Evolutionary conservation across 306 rosid genomes (phyloP), one percentile per base, ranked within the genome.

Genomic region (Myrica gale): DNA sequence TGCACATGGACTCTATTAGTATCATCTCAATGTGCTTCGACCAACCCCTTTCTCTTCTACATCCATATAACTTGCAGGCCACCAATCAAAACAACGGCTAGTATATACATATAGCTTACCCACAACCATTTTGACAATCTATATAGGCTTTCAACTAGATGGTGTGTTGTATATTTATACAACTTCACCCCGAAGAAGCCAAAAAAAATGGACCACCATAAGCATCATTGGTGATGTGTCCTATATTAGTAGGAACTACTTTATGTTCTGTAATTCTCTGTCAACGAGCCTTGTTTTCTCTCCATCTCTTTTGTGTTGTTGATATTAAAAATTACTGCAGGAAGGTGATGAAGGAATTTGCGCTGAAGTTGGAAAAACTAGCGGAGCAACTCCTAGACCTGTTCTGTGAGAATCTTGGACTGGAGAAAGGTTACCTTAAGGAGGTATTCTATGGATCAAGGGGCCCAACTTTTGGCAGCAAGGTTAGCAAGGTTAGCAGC

Each of bases 391-490:
- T 93, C 5, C 77, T 93, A 54, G 98, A 88, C 86, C 77, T 91
- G 82, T 48, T 93, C 32, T 93, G 98, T 70, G 98, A 93, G 82
- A 93, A n/a, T n/a, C n/a, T n/a, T n/a, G n/a, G n/a, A n/a, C n/a
- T n/a, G n/a, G n/a, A n/a, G n/a, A n/a, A n/a, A n/a, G n/a, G n/a
- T n/a, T n/a, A n/a, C n/a, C n/a, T n/a, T n/a, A n/a, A n/a, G n/a
- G n/a, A n/a, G n/a, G n/a, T n/a, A n/a, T n/a, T n/a, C n/a, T n/a
- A n/a, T n/a, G n/a, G n/a, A n/a, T n/a, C n/a, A n/a, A n/a, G n/a
- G n/a, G n/a, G n/a, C n/a, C n/a, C n/a, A n/a, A n/a, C n/a, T n/a
- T n/a, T n/a, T n/a, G n/a, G n/a, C n/a, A n/a, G n/a, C n/a, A n/a
- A n/a, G n/a, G n/a, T n/a, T n/a, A n/a, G n/a, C n/a, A n/a, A n/a